Evolutionary conservation across 176 grass and related monocot genomes (phyloP).

Genomic region (Ensete glaucum): DNA sequence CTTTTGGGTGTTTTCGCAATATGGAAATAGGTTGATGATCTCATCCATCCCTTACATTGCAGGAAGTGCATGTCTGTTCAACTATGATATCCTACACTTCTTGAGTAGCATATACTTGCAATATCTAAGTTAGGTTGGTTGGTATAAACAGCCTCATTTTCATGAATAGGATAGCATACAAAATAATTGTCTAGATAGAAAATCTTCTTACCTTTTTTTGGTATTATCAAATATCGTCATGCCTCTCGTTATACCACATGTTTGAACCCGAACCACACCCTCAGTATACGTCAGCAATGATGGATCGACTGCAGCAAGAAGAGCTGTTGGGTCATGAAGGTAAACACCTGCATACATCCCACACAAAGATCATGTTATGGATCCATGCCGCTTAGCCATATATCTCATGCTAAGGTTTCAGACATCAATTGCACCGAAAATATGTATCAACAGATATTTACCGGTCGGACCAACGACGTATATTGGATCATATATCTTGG

Average conservation of each 20-base stretch:
- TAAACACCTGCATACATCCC: slow-evolving; percentile 60
- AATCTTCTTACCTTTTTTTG: slow-evolving; percentile 52
- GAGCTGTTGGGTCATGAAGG: slow-evolving; percentile 72
- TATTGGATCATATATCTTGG: no score
- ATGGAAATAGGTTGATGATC: neutral
- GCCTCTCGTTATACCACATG: slow-evolving; percentile 61
- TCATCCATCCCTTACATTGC: neutral
- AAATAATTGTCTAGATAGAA: neutral
- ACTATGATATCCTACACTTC: neutral
- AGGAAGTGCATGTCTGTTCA: neutral
- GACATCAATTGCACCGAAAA: no score
- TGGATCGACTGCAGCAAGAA: slow-evolving; percentile 78
- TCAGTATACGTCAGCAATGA: slow-evolving; percentile 82
- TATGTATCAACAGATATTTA: neutral
- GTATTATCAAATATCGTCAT: slow-evolving; percentile 79
- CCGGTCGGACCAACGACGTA: neutral
- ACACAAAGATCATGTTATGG: slow-evolving; percentile 14
- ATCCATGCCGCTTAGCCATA: no score
- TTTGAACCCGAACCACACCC: slow-evolving; percentile 78
- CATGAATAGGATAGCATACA: neutral
- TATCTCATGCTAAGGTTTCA: no score
- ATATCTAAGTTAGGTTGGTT: neutral
- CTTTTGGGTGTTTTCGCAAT: neutral
- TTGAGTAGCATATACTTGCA: neutral
- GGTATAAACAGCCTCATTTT: neutral